Base-by-base conservation (phyloP, 208 protist species). In the Crithidia acanthocephali region DNA sequence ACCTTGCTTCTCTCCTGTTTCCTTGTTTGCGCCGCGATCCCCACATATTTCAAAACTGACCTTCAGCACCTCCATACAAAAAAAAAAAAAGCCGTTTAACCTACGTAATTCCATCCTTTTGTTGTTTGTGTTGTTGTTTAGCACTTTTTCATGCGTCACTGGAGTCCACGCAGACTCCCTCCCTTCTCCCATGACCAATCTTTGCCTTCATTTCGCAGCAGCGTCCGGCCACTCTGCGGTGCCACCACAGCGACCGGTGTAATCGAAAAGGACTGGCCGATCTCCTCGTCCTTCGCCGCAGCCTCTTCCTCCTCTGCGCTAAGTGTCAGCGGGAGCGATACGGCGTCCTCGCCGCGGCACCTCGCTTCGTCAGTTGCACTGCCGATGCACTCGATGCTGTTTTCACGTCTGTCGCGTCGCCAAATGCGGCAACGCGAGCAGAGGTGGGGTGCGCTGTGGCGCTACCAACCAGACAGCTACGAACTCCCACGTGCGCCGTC, bases 381-480 rank as follows among this genome's bases (percentile, higher is more conserved):
- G 23, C 62, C 64, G 1, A 16, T 28, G 50, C 3, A 35, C 25
- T 25, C 51, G n/a, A 28, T 55, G 8, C 22, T 52, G 9, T 81
- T 30, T 22, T 28, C 47, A 1, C 51, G 60, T 32, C 74, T 80
- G 0, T 83, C 70, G n/a, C 59, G 77, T 16, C 78, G 83, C 5
- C 63, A 79, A n/a, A 51, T 60, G 67, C 75, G 84, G 7, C 84
- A 92, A 45, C 76, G 84, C 22, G 76, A 86, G 69, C 76, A 73
- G 7, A 62, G 33, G 18, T 85, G 70, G 73, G 84, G 81, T 6
- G 78, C 77, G 23, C 44, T 86, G 52, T 86, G 81, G 87, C 81
- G 82, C 27, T 88, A 87, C 52, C 58, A 35, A n/a, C 33, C 27
- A 1, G 59, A 71, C 13, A 57, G 11, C 35, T 25, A n/a, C 20